These are phyloP conservation scores for Bromus sterilis DNA, from an alignment of 176 grass and related monocot species.

Conservation along the genomic window DNA sequence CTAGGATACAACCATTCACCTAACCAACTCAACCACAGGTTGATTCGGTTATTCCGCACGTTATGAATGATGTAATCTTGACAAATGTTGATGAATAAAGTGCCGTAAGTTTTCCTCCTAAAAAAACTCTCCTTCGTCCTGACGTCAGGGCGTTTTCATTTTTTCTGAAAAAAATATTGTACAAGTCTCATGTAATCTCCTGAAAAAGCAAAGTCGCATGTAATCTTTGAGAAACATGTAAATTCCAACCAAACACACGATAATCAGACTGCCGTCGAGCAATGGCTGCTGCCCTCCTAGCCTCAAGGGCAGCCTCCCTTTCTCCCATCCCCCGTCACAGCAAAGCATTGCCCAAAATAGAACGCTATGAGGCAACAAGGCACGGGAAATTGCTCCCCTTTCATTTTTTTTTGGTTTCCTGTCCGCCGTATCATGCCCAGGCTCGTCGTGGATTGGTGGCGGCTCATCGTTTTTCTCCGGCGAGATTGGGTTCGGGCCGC, in stretches of 20 bases:
- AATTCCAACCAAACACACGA: neutral
- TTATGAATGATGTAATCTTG: too few species aligned
- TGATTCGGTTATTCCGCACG: too few species aligned
- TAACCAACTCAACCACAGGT: too few species aligned
- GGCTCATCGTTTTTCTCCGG: neutral
- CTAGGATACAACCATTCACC: too few species aligned
- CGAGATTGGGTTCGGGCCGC: neutral
- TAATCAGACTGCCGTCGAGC: neutral
- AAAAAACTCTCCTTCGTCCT: too few species aligned
- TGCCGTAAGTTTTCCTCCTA: too few species aligned
- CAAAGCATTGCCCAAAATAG: neutral
- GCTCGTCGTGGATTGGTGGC: neutral
- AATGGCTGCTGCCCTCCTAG: neutral
- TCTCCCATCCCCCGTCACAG: neutral
- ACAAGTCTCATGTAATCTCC: too few species aligned
- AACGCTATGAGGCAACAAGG: slow-evolving; percentile 3
- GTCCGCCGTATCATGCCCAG: slow-evolving; percentile 1
- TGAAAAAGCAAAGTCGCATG: too few species aligned
- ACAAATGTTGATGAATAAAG: too few species aligned
- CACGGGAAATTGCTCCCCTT: neutral
- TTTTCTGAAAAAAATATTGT: too few species aligned
- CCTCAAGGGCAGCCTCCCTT: neutral
- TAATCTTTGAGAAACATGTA: neutral
- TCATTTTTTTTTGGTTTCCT: neutral
- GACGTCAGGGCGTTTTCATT: too few species aligned